phyloP scores from a whole-genome alignment of 257 asterid species.

The Nicotiana sylvestris region DNA sequence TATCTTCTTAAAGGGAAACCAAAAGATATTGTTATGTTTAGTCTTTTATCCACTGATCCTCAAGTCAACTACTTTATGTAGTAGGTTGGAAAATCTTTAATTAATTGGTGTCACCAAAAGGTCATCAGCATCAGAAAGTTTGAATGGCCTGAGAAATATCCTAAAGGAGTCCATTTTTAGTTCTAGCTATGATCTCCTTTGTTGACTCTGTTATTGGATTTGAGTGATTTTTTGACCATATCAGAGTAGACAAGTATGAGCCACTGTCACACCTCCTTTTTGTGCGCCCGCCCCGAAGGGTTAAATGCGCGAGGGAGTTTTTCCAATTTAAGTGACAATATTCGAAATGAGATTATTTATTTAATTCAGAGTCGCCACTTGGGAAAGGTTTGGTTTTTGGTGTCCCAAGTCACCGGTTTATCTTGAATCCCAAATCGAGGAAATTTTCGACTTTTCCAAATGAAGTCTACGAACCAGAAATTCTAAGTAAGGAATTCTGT shows the following conservation, averaged over 20 bases:
- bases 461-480: too few relatives aligned
- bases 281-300: too few relatives aligned
- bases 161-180: conserved; percentile 33
- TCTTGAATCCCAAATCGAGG: too few relatives aligned
- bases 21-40: conserved; percentile 53
- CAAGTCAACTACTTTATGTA: conserved; percentile 28
- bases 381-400: too few relatives aligned
- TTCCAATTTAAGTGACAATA: too few relatives aligned
- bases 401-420: too few relatives aligned
- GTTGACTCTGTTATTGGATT: background rate
- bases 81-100: background rate
- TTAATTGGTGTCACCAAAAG: background rate
- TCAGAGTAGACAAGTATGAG: background rate
- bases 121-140: conserved; percentile 46
- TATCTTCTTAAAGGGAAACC: conserved; percentile 54
- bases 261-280: too few relatives aligned
- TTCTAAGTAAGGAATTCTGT: too few relatives aligned
- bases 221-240: background rate
- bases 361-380: too few relatives aligned
- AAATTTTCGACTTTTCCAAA: too few relatives aligned
- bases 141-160: conserved; percentile 43
- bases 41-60: conserved; percentile 53
- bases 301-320: too few relatives aligned
- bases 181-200: background rate
- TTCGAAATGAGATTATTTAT: too few relatives aligned